phyloP scores from a whole-genome alignment of 139 green algal genomes.

The Astrephomene gubernaculifera region DNA sequence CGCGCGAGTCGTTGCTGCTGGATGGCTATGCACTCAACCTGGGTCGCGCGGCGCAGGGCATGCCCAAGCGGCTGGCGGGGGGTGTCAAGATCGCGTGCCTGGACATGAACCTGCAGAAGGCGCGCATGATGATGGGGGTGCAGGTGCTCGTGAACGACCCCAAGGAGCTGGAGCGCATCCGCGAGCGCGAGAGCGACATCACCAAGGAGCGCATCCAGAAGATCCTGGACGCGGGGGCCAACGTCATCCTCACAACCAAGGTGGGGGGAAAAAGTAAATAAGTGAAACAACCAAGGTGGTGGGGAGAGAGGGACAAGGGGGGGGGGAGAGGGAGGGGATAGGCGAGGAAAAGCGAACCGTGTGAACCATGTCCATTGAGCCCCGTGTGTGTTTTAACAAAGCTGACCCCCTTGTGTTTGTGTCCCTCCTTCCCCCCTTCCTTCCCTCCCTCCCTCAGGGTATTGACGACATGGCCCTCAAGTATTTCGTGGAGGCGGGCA shows the following conservation, averaged over 20 bases:
- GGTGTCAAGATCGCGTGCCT: slow-evolving; percentile 88
- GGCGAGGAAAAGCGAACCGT: too few relatives aligned
- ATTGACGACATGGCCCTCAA: slow-evolving; percentile 99
- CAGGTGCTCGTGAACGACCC: slow-evolving; percentile 96
- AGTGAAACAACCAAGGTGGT: too few relatives aligned
- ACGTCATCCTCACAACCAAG: slow-evolving; percentile 99
- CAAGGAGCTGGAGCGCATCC: slow-evolving; percentile 96
- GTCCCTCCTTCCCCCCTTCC: too few relatives aligned
- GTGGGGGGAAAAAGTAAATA: too few relatives aligned
- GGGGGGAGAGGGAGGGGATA: too few relatives aligned
- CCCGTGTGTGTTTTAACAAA: too few relatives aligned
- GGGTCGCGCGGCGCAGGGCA: slow-evolving; percentile 86
- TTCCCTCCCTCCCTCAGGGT: slow-evolving; percentile 62
- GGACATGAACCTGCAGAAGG: slow-evolving; percentile 96
- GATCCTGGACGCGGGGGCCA: slow-evolving; percentile 94
- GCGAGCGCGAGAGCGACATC: slow-evolving; percentile 95
- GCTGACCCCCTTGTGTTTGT: too few relatives aligned
- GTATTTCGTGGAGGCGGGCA: slow-evolving; percentile 98
- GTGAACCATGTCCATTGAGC: too few relatives aligned
- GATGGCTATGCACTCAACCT: slow-evolving; percentile 97
- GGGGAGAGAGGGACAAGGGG: too few relatives aligned
- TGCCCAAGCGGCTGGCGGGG: slow-evolving; percentile 48
- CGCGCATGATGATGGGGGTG: slow-evolving; percentile 91
- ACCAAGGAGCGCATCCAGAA: slow-evolving; percentile 95
- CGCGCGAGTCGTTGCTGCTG: slow-evolving; percentile 88